A percentile compares a stretch with the other conserved stretches of the same genome.
Evolutionary conservation across 768 basidiomycete genomes (phyloP).

Genomic region (Auriculariales sp.): DNA sequence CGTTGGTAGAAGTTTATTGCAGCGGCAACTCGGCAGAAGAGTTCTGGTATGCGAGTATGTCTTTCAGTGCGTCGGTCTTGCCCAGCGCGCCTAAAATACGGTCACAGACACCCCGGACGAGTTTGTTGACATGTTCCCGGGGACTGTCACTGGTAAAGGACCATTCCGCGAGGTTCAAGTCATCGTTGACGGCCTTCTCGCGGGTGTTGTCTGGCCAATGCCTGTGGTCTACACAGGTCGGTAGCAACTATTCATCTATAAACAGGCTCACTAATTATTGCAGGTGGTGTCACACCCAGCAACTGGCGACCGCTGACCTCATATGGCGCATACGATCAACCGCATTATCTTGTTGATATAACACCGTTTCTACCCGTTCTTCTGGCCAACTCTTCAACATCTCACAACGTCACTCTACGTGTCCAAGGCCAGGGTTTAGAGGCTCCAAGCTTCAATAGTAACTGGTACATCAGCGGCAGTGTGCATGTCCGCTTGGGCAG

Average conservation of each 20-base stretch:
- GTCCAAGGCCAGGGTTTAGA: not conserved
- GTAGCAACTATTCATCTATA: not conserved
- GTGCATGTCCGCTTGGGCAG: not conserved
- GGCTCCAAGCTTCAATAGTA: not conserved
- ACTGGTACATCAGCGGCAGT: not conserved
- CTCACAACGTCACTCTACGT: not conserved
- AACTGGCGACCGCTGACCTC: not conserved
- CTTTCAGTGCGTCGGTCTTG: not conserved
- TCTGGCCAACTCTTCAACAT: not conserved
- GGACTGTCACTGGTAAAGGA: not conserved
- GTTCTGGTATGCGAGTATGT: not conserved
- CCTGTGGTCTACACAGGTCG: not conserved
- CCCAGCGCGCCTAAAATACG: not conserved
- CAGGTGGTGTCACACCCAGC: not conserved
- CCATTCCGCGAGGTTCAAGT: not conserved
- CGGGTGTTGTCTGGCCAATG: not conserved
- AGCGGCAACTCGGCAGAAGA: not conserved
- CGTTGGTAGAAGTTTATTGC: not conserved
- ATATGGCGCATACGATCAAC: not conserved
- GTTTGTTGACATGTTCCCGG: not conserved
- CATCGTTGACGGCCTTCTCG: not conserved
- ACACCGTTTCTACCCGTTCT: not conserved
- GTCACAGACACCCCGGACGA: not conserved
- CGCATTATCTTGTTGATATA: not conserved
- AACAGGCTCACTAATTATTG: not conserved